Evolutionary conservation across 768 basidiomycete genomes (phyloP).

Genomic region (Pholiota conissans): DNA sequence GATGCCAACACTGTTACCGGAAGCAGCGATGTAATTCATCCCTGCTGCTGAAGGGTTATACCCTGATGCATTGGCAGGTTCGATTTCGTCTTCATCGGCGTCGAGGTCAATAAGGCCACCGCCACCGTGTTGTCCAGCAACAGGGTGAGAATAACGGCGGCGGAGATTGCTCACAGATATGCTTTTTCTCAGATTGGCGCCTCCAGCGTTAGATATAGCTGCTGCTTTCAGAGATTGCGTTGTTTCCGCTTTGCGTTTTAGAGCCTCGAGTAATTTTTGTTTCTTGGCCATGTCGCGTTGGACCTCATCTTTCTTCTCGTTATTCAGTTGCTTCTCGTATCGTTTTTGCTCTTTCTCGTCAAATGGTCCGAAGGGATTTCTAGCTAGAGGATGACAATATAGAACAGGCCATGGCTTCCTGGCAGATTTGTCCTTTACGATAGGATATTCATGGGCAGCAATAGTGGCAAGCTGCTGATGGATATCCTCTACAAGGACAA

Average conservation of each 20-base stretch:
- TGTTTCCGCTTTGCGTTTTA: conserved; percentile 39
- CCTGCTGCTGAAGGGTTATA: conserved; percentile 56
- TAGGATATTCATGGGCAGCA: conserved; percentile 77
- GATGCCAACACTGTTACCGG: conserved; percentile 91
- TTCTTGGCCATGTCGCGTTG: conserved; percentile 33
- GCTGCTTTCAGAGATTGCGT: not conserved
- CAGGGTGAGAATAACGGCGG: conserved; percentile 43
- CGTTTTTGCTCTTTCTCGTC: conserved; percentile 72
- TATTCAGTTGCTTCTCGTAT: conserved; percentile 58
- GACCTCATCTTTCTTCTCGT: conserved; percentile 44
- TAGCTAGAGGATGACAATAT: conserved; percentile 70
- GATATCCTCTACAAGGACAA: conserved; percentile 91
- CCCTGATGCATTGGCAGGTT: conserved; percentile 70
- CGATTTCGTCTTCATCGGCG: conserved; percentile 43
- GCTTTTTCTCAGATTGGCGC: conserved; percentile 23
- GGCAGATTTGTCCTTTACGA: conserved; percentile 44
- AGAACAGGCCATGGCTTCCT: conserved; percentile 81
- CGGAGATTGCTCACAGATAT: conserved; percentile 79
- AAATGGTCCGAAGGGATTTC: conserved; percentile 75
- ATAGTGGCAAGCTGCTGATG: conserved; percentile 82
- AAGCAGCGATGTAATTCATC: conserved; percentile 80
- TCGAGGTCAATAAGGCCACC: conserved; percentile 29
- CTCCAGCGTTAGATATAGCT: not conserved
- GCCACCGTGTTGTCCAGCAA: conserved; percentile 25
- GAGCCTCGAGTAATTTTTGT: conserved; percentile 31